Conservation (phyloP, 371 early-diverging fungal genomes). For the Nematocida sp. region DNA sequence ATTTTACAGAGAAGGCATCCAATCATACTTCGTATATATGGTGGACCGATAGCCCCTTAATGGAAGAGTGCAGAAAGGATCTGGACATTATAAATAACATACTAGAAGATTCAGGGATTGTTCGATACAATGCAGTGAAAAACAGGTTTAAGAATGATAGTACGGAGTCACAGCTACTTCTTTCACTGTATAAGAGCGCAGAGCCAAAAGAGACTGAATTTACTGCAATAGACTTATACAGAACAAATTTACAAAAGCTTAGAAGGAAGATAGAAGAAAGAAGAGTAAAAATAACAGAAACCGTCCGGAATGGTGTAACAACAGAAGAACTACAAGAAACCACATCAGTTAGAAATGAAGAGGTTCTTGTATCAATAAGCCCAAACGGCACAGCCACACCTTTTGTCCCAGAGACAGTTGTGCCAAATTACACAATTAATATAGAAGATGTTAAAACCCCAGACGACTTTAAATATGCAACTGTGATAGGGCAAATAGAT, state of each 20-base stretch:
- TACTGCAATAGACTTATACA: slow-evolving; percentile 32
- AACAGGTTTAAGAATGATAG: slow-evolving; percentile 33
- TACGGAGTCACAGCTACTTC: neutral
- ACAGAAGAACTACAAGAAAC: neutral
- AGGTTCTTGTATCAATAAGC: neutral
- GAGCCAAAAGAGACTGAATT: neutral
- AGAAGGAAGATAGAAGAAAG: slow-evolving; percentile 55
- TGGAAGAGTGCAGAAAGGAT: slow-evolving; percentile 19
- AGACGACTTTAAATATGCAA: slow-evolving; percentile 24
- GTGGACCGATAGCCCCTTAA: neutral
- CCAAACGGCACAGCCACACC: slow-evolving; percentile 30
- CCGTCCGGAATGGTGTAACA: neutral
- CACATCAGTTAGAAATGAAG: neutral
- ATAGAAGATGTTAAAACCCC: slow-evolving; percentile 19
- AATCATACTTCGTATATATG: slow-evolving; percentile 9
- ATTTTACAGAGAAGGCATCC: neutral
- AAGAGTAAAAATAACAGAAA: slow-evolving; percentile 23
- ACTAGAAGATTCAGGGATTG: slow-evolving; percentile 49
- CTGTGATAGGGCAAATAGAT: neutral
- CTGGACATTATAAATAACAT: slow-evolving; percentile 50
- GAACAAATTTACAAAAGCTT: slow-evolving; percentile 42
- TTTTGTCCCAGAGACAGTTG: neutral
- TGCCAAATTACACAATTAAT: neutral
- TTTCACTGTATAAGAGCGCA: slow-evolving; percentile 14
- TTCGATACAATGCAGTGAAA: slow-evolving; percentile 50